Conservation (phyloP, 73 alveolate species). For the Paramecium biaurelia region DNA sequence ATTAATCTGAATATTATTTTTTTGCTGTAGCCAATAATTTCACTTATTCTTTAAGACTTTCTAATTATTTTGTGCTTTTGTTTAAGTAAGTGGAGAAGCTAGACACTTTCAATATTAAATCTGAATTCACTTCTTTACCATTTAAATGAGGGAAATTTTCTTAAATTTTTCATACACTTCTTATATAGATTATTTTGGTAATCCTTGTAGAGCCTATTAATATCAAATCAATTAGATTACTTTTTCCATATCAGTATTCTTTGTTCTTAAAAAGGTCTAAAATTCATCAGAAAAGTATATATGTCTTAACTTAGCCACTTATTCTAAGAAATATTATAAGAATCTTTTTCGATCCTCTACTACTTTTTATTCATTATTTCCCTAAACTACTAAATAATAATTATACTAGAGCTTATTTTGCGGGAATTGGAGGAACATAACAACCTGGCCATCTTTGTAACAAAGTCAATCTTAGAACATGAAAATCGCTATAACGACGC, state of each 20-base stretch:
- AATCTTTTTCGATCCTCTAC: constrained; percentile 55
- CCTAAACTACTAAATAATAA: not conserved
- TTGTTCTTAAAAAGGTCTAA: constrained; percentile 27
- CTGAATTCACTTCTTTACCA: not conserved
- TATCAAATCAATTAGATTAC: not conserved
- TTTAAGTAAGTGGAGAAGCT: not conserved
- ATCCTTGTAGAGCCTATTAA: not conserved
- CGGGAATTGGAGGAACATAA: constrained; percentile 66
- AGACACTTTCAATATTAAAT: not conserved
- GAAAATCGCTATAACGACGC: constrained; percentile 58
- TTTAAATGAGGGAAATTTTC: not conserved
- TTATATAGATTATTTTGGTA: not conserved
- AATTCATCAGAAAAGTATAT: constrained; percentile 57
- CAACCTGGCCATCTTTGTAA: constrained; percentile 66
- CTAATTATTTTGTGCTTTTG: not conserved
- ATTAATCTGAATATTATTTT: constrained; percentile 33
- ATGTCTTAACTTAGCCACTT: constrained; percentile 32
- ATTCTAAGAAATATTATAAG: constrained; percentile 37
- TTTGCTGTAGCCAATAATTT: constrained; percentile 13
- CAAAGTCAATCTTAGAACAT: not conserved
- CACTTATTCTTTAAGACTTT: constrained; percentile 34
- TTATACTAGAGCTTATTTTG: constrained; percentile 51
- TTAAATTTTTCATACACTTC: constrained; percentile 2
- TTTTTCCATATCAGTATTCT: constrained; percentile 52
- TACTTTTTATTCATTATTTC: constrained; percentile 53